These are phyloP conservation scores for Avicennia marina DNA, from an alignment of 257 asterid genomes.

Conservation along the genomic window DNA sequence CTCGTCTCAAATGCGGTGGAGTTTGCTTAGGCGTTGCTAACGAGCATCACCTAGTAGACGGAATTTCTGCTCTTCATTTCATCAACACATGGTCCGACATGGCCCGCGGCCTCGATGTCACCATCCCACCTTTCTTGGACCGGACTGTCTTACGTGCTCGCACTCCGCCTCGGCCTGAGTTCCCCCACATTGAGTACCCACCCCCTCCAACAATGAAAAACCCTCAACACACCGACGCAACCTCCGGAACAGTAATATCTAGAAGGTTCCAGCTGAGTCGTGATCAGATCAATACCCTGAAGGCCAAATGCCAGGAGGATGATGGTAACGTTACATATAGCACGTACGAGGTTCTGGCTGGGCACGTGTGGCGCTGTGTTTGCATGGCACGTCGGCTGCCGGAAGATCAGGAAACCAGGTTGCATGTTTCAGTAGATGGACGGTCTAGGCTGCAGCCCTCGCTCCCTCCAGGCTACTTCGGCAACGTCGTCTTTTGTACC, in stretches of 20 bases:
- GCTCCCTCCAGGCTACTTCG: slow-evolving; percentile 77
- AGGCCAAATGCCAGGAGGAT: slow-evolving; percentile 60
- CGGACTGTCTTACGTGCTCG: slow-evolving; percentile 78
- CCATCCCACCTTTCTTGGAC: slow-evolving; percentile 71
- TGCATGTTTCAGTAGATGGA: slow-evolving; percentile 80
- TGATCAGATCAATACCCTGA: slow-evolving; percentile 52
- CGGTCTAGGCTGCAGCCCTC: slow-evolving; percentile 61
- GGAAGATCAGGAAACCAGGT: slow-evolving; percentile 57
- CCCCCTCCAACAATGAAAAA: slow-evolving; percentile 71
- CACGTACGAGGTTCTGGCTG: slow-evolving; percentile 78
- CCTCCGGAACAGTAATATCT: slow-evolving; percentile 42
- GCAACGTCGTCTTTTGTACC: slow-evolving; percentile 74
- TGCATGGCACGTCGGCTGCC: slow-evolving; percentile 67
- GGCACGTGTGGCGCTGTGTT: slow-evolving; percentile 70
- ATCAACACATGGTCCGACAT: too few relatives aligned
- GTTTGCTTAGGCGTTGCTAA: slow-evolving; percentile 90
- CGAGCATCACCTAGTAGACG: slow-evolving; percentile 93
- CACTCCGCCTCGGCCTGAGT: slow-evolving; percentile 75
- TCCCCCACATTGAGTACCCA: slow-evolving; percentile 83
- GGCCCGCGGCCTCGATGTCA: slow-evolving; percentile 71
- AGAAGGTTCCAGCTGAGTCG: slow-evolving; percentile 53
- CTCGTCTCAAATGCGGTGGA: slow-evolving; percentile 91
- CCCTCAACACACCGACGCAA: slow-evolving; percentile 8
- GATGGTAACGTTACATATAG: slow-evolving; percentile 50
- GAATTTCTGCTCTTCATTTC: slow-evolving; percentile 91